A percentile compares a stretch with the other conserved stretches of the same genome.
Conservation (phyloP, 345 rosid genomes). For the Gossypium ekmanianum region DNA sequence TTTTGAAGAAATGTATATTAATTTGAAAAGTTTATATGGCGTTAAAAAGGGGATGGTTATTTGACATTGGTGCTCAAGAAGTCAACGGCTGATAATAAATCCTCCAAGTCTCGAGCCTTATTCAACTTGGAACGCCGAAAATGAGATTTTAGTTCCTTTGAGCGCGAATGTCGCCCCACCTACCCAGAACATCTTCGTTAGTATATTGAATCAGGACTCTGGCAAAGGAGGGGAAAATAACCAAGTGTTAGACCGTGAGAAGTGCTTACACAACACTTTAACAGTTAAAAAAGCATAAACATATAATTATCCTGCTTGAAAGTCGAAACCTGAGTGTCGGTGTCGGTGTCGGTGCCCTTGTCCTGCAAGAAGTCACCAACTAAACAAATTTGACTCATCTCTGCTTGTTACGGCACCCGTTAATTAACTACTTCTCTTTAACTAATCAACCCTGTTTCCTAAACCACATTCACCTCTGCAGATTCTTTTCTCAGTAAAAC, state of each 20-base stretch:
- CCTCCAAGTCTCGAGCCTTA: neutral
- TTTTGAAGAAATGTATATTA: too few relatives aligned
- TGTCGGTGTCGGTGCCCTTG: constrained; percentile 11
- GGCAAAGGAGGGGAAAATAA: too few relatives aligned
- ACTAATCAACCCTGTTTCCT: neutral
- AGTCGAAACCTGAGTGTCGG: neutral
- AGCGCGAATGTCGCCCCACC: neutral
- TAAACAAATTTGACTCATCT: neutral
- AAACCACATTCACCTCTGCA: neutral
- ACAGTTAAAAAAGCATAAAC: too few relatives aligned
- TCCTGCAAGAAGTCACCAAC: neutral
- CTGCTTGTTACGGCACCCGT: neutral
- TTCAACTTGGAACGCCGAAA: neutral
- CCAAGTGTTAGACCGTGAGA: too few relatives aligned
- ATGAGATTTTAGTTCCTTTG: neutral
- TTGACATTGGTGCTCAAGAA: neutral
- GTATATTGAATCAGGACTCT: too few relatives aligned
- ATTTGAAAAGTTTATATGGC: too few relatives aligned
- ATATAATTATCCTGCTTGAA: constrained; percentile 17
- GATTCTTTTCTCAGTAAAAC: neutral
- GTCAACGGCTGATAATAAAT: neutral
- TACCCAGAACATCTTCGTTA: too few relatives aligned
- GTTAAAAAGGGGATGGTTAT: too few relatives aligned
- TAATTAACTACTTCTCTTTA: constrained; percentile 4
- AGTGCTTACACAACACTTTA: too few relatives aligned